Conservation (phyloP, 768 basidiomycete genomes). For the Boletus speciosus region DNA sequence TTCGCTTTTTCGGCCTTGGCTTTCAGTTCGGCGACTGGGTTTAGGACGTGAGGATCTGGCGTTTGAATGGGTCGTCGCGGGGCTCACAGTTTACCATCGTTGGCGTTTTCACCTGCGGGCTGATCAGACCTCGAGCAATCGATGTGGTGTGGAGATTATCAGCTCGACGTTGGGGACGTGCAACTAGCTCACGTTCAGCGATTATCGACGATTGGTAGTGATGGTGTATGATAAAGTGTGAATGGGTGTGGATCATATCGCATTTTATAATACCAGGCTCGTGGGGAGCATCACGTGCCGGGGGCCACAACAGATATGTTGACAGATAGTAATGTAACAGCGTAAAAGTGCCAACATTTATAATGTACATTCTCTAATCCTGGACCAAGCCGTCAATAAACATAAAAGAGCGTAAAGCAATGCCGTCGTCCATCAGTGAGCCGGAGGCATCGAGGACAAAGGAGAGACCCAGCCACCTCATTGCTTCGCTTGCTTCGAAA, state of each 20-base stretch:
- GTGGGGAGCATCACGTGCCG: too few species aligned
- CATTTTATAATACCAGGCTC: too few species aligned
- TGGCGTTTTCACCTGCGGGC: background rate
- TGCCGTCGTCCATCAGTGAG: background rate
- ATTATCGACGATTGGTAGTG: background rate
- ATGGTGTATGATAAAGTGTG: background rate
- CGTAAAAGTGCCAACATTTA: background rate
- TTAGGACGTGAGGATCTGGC: constrained; percentile 1
- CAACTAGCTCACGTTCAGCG: background rate
- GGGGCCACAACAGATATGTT: background rate
- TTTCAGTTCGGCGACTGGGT: constrained; percentile 61
- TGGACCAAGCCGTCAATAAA: background rate
- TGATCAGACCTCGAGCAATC: background rate
- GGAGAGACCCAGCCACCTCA: constrained; percentile 17
- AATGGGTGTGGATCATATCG: too few species aligned
- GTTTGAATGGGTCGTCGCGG: background rate
- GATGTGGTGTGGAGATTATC: background rate
- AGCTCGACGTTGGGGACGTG: background rate
- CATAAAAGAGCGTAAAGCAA: constrained; percentile 8
- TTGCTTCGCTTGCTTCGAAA: constrained; percentile 6
- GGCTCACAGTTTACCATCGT: constrained; percentile 32
- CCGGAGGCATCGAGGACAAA: background rate
- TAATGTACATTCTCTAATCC: constrained; percentile 10
- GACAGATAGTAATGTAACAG: constrained; percentile 1
- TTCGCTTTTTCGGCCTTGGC: constrained; percentile 60